Base-by-base conservation (phyloP, 768 basidiomycete genomes). In the Jaapia argillacea region DNA sequence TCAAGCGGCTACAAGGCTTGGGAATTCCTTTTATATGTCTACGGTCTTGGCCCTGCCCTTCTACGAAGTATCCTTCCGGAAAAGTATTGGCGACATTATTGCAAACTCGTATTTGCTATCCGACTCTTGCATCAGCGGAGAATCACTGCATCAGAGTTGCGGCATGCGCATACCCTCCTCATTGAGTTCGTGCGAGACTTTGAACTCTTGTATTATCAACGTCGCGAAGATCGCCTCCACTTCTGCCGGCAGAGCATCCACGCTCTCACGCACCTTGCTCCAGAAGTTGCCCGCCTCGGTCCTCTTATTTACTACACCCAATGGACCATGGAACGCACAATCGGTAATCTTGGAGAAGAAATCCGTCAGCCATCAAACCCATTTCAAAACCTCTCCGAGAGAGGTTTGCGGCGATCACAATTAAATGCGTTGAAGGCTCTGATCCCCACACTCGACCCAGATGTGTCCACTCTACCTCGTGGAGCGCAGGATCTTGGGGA, bases 1-100 rank as follows among this genome's bases (percentile, higher is more conserved):
- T 50, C 46, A 3, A 65, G 61, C 45, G 63, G 66, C 0, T 70
- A 67, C 47, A 68, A 69, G 36, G 64, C 64, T 1, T 53, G 51
- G 23, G 66, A 70, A 42, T 70, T 42, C 26, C 45, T 52, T 3
- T 36, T 50, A 0, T 67, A 66, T 42, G 7, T 68, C 12, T 66
- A 49, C 49, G 60, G 63, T 0, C 57, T 64, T 23, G 60, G 57
- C 6, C 66, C 63, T 6, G 62, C 50, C 7, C 50, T 65, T 13
- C 45, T 63, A 23, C 28, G 52, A 18, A 3, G 48, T 2, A 4
- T 59, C 37, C 48, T 61, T 18, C 46, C 51, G 0, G 16, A 24
- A 5, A 6, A 26, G 39, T 56, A 59, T 26, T 61, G 51, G 51
- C 10, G 4, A 6, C 46, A 59, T 31, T 58, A 47, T 36, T 62